Percentiles rank a stretch among this genome's conserved stretches.
Conservation (phyloP, 2,329 filamentous ascomycete species). For the Ambrosiella xylebori region DNA sequence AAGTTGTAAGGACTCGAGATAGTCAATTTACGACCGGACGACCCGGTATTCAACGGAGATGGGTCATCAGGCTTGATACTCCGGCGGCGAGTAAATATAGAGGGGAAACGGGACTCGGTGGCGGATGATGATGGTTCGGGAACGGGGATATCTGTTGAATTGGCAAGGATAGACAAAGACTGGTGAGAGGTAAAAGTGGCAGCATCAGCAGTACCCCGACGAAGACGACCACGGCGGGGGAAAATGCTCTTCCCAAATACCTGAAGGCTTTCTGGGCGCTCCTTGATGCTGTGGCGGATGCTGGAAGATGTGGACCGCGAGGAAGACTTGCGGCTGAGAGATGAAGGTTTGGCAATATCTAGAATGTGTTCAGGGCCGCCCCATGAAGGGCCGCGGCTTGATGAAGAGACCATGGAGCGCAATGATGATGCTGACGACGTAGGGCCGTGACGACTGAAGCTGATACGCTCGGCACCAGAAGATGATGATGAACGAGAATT, state of each 20-base stretch:
- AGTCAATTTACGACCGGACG: constrained; percentile 20
- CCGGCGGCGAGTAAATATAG: constrained; percentile 32
- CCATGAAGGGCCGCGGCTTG: constrained; percentile 10
- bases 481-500: constrained; percentile 12
- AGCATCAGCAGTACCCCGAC: constrained; percentile 29
- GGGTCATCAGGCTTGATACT: constrained; percentile 10
- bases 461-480: constrained; percentile 5
- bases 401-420: constrained; percentile 23
- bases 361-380: constrained; percentile 15
- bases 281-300: constrained; percentile 27
- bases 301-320: constrained; percentile 36
- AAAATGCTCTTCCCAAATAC: constrained; percentile 44
- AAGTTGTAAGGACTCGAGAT: constrained; percentile 52
- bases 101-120: constrained; percentile 20
- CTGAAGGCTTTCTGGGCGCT: constrained; percentile 41
- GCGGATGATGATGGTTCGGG: neutral
- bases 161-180: neutral
- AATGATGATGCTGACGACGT: constrained; percentile 39
- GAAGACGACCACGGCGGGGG: constrained; percentile 32
- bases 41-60: constrained; percentile 12
- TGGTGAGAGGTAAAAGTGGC: constrained; percentile 3
- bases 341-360: constrained; percentile 33
- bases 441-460: constrained; percentile 23
- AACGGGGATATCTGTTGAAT: neutral
- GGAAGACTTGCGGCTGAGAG: constrained; percentile 38